Evolutionary conservation across 495 filamentous ascomycete genomes (phyloP).

Genomic region (Neurospora sp.): DNA sequence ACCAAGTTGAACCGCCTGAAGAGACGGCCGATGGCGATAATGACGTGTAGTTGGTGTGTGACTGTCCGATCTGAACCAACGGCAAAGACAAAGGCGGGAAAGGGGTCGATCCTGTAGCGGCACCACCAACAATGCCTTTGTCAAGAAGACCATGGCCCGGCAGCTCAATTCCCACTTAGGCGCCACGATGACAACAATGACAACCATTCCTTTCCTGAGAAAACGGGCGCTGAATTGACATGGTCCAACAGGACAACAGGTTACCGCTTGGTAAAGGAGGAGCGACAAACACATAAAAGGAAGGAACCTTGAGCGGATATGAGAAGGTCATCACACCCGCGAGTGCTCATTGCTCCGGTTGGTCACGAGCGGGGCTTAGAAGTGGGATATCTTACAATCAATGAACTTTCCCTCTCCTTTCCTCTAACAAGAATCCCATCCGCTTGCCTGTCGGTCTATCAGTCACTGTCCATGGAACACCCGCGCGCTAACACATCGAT

Average conservation of each 20-base stretch:
- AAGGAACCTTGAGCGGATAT: too few species aligned
- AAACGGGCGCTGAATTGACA: background rate
- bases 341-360: too few species aligned
- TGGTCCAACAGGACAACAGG: background rate
- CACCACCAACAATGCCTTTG: background rate
- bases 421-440: too few species aligned
- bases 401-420: too few species aligned
- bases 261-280: background rate
- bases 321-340: too few species aligned
- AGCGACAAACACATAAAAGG: background rate
- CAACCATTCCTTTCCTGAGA: rapidly evolving
- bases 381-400: too few species aligned
- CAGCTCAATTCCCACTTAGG: background rate
- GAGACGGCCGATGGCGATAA: background rate
- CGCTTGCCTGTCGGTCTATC: too few species aligned
- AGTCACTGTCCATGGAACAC: too few species aligned
- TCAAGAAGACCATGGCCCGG: background rate
- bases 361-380: too few species aligned
- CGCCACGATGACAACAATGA: background rate
- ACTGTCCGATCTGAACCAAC: background rate
- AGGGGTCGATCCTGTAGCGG: background rate
- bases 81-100: background rate
- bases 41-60: background rate
- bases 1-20: too few species aligned
- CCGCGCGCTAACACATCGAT: too few species aligned